phyloP scores from a whole-genome alignment of 805 yeast genomes.

The Soucietia sequanensis region DNA sequence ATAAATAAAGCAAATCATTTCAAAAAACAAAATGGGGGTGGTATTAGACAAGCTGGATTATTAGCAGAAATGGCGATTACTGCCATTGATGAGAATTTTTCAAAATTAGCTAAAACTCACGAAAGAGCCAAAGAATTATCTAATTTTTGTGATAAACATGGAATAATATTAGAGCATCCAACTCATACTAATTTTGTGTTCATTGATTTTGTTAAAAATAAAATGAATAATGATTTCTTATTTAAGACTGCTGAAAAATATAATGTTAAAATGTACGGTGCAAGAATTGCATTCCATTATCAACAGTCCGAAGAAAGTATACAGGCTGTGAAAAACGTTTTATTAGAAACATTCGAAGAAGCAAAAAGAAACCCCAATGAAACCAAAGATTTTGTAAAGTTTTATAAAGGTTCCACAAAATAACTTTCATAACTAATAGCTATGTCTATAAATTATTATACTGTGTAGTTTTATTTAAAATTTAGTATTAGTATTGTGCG shows the following conservation, averaged over 20 bases:
- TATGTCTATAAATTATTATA: too few species aligned
- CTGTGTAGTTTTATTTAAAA: too few species aligned
- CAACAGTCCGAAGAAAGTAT: slow-evolving; percentile 29
- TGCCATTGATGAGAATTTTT: slow-evolving; percentile 40
- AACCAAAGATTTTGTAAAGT: background rate
- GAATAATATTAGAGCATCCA: slow-evolving; percentile 33
- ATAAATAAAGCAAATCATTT: slow-evolving; percentile 44
- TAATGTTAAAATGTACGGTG: slow-evolving; percentile 64
- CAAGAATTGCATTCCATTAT: slow-evolving; percentile 36
- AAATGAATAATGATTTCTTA: slow-evolving; percentile 26
- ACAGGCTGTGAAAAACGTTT: slow-evolving; percentile 36
- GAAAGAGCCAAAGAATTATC: slow-evolving; percentile 35
- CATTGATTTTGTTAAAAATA: slow-evolving; percentile 30
- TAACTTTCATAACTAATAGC: too few species aligned
- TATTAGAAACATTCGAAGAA: slow-evolving; percentile 52
- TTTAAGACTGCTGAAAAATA: slow-evolving; percentile 48
- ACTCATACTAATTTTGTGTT: slow-evolving; percentile 43
- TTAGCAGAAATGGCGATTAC: slow-evolving; percentile 40
- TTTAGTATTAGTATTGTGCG: too few species aligned
- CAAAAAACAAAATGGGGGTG: slow-evolving; percentile 45
- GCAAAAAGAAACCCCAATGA: slow-evolving; percentile 50
- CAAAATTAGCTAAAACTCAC: slow-evolving; percentile 31
- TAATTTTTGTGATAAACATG: slow-evolving; percentile 24
- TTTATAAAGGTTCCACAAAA: too few species aligned
- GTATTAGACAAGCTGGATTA: slow-evolving; percentile 42